Conservation (phyloP, 75 land plant species). For the Chamaecyparis obtusa region DNA sequence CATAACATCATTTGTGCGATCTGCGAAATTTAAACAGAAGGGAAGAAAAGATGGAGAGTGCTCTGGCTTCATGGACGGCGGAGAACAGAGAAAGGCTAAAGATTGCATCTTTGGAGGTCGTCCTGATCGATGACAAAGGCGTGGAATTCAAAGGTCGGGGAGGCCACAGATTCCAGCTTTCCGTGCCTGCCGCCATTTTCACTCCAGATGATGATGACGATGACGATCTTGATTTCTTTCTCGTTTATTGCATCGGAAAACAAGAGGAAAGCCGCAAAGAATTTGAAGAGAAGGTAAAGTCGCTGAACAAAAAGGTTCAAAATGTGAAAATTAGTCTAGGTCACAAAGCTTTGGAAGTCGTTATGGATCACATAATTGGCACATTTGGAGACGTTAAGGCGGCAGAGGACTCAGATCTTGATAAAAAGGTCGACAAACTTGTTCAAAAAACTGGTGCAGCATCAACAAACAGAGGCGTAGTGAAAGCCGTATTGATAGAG, state of each 20-base stretch:
- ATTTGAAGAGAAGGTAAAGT: background rate
- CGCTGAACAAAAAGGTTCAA: background rate
- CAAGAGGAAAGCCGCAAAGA: background rate
- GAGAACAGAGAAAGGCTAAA: background rate
- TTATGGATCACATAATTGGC: background rate
- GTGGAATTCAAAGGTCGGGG: background rate
- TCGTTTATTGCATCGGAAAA: background rate
- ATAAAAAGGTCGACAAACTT: background rate
- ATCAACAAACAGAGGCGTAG: background rate
- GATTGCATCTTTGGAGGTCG: background rate
- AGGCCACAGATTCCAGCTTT: background rate
- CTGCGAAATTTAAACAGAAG: background rate
- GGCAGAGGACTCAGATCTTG: background rate
- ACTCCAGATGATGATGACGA: background rate
- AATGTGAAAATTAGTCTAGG: background rate
- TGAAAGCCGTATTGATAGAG: background rate
- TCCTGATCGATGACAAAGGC: background rate
- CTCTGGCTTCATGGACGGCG: background rate
- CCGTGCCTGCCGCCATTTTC: background rate
- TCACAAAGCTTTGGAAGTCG: background rate
- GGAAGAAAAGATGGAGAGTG: background rate
- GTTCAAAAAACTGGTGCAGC: background rate
- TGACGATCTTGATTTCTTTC: background rate
- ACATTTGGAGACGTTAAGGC: background rate
- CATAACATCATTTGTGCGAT: no score